These are phyloP conservation scores for Trichosporon sp. DNA, from an alignment of 1,284 basidiomycete species.

Conservation along the genomic window DNA sequence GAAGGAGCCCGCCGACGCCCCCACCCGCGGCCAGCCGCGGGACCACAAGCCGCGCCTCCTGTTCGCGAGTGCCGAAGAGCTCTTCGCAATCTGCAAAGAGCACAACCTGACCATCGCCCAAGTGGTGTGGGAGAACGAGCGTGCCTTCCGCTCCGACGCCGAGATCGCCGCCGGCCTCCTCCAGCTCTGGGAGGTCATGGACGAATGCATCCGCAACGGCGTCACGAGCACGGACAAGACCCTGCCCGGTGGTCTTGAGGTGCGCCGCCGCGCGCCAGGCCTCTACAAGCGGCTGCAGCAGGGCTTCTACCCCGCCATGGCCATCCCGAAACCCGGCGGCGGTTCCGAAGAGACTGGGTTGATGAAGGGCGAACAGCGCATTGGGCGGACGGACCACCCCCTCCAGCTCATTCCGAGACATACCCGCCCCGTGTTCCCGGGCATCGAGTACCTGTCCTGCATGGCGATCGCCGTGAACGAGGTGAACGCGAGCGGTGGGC, in stretches of 20 bases:
- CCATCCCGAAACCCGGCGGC: constrained; percentile 22
- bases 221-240: constrained; percentile 74
- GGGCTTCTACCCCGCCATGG: constrained; percentile 55
- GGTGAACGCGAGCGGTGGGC: constrained; percentile 86
- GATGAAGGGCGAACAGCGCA: constrained; percentile 27
- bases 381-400: constrained; percentile 65
- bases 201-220: constrained; percentile 84
- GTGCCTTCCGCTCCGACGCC: constrained; percentile 71
- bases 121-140: constrained; percentile 93
- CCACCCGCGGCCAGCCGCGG: neutral
- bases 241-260: constrained; percentile 80
- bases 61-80: constrained; percentile 38
- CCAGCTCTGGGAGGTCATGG: constrained; percentile 84
- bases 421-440: constrained; percentile 66
- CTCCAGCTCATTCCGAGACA: constrained; percentile 79
- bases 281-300: constrained; percentile 86
- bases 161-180: constrained; percentile 74
- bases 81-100: constrained; percentile 38
- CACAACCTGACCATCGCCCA: constrained; percentile 85
- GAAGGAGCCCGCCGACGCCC: neutral
- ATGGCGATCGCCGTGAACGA: constrained; percentile 83
- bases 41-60: constrained; percentile 63
- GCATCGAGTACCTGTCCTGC: constrained; percentile 89
- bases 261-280: constrained; percentile 78
- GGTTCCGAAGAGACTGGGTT: constrained; percentile 12